Base-by-base conservation (phyloP, 2,329 filamentous ascomycete genomes). In the Penicillium sp. region DNA sequence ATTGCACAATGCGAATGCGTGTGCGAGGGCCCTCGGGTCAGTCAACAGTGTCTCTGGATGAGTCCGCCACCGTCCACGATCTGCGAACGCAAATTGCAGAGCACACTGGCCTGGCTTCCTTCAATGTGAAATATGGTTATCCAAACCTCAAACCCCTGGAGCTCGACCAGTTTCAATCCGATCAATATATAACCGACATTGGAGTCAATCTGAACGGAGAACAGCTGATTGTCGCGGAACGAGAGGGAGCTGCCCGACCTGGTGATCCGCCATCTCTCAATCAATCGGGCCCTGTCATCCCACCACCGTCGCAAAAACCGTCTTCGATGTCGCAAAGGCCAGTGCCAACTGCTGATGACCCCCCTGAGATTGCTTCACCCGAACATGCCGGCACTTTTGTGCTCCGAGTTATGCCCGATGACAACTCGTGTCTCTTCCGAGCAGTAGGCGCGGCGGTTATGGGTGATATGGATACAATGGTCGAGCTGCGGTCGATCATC, bases 341-440 rank as follows among this genome's bases (percentile, higher is more conserved):
- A 27, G 56, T 66, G 53, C 69, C 76, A 5, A 62, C 75, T 23
- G 77, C 82, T 40, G 77, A 79, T 44, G 85, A 89, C 59, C 83
- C 85, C 1, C 86, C 86, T 0, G 84, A 87, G 64, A 73, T 88
- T 1, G 75, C 80, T 0, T 77, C 87, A 0, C 80, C 83, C 6
- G 76, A 80, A 26, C 81, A 83, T 47, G 76, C 76, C 29, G 84
- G 83, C 45, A 82, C 80, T 1, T 73, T 84, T 18, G 89, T 95
- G 8, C 82, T 97, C 18, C 88, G 93, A 14, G 90, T 97, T 49
- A 97, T 97, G 93, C 91, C 92, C 4, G 93, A 97, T 69, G 93
- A 97, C 73, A 97, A 97, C 74, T 91, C 87, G 55, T 97, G 93
- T 75, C 86, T 97, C 67, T 97, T 97, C 74, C 89, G 92, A 26